Conservation (phyloP, 208 protist species). For the Acanthamoeba pearcei region DNA sequence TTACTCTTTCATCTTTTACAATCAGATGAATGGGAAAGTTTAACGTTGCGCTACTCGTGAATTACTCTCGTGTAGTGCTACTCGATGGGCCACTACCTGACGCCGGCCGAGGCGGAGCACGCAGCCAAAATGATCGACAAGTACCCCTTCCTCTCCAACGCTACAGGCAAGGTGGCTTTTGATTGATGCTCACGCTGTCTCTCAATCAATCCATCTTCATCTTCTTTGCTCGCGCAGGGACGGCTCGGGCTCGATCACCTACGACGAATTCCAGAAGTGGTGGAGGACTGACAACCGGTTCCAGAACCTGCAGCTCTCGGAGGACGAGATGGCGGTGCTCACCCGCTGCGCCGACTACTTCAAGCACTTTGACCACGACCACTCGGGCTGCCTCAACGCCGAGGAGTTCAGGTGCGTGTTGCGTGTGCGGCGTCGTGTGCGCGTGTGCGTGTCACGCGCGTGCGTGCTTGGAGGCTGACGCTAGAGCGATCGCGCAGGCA, state of each 20-base stretch:
- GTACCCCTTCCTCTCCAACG: not conserved
- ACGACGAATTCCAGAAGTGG: constrained; percentile 35
- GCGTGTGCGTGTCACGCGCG: not conserved
- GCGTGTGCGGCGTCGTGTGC: not conserved
- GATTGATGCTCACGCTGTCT: not conserved
- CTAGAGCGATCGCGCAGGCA: not conserved
- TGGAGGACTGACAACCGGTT: constrained; percentile 47
- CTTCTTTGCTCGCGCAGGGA: not conserved
- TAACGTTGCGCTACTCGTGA: not conserved
- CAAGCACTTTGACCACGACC: constrained; percentile 32
- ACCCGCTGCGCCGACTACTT: constrained; percentile 33
- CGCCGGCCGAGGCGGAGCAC: not conserved
- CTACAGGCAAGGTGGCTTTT: no score
- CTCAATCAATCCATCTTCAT: not conserved
- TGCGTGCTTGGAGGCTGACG: not conserved
- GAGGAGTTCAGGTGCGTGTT: not conserved
- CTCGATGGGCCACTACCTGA: constrained; percentile 1
- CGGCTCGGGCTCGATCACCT: not conserved
- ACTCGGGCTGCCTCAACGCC: not conserved
- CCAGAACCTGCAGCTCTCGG: constrained; percentile 19
- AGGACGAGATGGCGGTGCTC: constrained; percentile 14
- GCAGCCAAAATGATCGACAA: constrained; percentile 2
- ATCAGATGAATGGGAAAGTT: not conserved
- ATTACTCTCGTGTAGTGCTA: not conserved
- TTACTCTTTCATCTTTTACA: not conserved